Base-by-base conservation (phyloP, 1,284 basidiomycete species). In the Filobasidium uniguttulatum region DNA sequence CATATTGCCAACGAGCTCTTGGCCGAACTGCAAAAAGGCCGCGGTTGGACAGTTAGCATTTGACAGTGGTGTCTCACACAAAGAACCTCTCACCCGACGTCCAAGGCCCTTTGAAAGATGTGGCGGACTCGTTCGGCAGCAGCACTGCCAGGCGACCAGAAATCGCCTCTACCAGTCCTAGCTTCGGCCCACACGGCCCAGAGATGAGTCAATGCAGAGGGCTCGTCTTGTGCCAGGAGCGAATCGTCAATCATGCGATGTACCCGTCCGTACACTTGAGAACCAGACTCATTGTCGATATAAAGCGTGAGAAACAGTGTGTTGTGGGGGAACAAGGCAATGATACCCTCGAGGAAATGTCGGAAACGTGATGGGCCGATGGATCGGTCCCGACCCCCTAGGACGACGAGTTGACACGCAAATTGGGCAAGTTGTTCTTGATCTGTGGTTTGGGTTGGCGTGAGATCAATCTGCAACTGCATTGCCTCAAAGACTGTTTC, bases 1-100 rank as follows among this genome's bases (percentile, higher is more conserved):
- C 89, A 93, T 20, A 93, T 58, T 1, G 59, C 52, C 1, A 62
- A 57, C 0, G 55, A 65, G 20, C 54, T 48, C 23, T 53, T 57
- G 1, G 64, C 65, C 2, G 58, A 62, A 46, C 33, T 23, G 15
- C 10, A 1, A 2, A 20, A 33, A 22, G 28, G 29, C 20, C 41
- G 37, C 26, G 19, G 25, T 38, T 10, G 10, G 36, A 38, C 12
- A n/a, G 9, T 33, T 33, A 33, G 31, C 31, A 9, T 20, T 10
- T 14, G 19, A 38, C 8, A 14, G 12, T 20, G 19, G 9, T n/a
- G n/a, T n/a, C n/a, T n/a, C n/a, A n/a, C n/a, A n/a, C 19, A 10
- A 38, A 8, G 8, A 20, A 10, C 12, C 23, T 10, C 33, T 15
- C 28, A 22, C 17, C 5, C 34, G n/a, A 12, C 37, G 26, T 33